Base-by-base conservation (phyloP, 306 rosid species). In the Cicer chorassanicum region DNA sequence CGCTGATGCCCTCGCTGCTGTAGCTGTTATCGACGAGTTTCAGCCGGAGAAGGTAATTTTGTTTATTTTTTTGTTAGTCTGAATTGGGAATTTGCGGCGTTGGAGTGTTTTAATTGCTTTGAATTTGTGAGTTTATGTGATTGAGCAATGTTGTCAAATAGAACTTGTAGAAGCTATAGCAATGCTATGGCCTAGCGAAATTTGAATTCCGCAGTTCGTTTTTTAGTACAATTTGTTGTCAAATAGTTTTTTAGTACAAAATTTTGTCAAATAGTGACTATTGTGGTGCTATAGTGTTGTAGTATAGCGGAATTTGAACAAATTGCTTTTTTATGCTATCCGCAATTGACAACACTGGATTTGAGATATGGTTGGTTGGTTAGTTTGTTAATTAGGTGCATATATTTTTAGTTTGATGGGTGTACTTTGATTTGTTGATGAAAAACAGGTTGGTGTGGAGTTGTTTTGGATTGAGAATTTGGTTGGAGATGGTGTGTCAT, bases 1-100 rank as follows among this genome's bases (percentile, higher is more conserved):
- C 57, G 89, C 98, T 5, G 98, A 94, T 63, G 99, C 98, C 1
- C 57, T 94, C 81, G 97, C 98, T 15, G 96, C 98, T 21, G 87
- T 89, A 0, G 89, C 98, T 0, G 88, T 89, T 62, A 90, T 92
- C 0, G 99, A 95, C 13, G 97, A 92, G 44, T 86, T 95, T 39
- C 75, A 84, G 11, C 98, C 99, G 0, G 83, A 79, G 49, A 88
- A 87, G 78, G 86, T 86, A 14, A 39, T 81, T 18, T 42, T 40
- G 8, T 43, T 15, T 9, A 29, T 29, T 66, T 59, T 38, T 24
- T 16, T 75, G 6, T n/a, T 1, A 6, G 39, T 65, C 8, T 69
- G 46, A 53, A 24, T 75, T 70, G 61, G 50, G 65, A 72, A 15
- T 77, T 67, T 57, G 39, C 49, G 68, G 44, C 6, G 12, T 2